phyloP scores from a whole-genome alignment of 2,329 filamentous ascomycete species.

The Hyphodiscus sp. region DNA sequence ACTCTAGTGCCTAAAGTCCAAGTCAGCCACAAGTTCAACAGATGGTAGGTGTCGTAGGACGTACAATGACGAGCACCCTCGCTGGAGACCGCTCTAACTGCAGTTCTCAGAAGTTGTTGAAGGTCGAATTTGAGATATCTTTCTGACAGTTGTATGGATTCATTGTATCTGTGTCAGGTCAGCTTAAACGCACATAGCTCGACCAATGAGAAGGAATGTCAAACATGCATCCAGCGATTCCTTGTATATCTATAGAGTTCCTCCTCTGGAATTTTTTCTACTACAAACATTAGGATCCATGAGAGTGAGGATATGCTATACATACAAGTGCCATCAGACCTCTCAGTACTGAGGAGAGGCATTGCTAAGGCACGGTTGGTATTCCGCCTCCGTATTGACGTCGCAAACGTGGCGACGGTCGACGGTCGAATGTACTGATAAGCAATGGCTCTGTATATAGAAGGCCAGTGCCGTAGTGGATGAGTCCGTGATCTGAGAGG shows the following conservation, averaged over 20 bases:
- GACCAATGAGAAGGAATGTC: not conserved
- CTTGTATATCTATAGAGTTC: slow-evolving; percentile 26
- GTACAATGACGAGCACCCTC: slow-evolving; percentile 7
- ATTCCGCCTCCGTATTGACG: too few species aligned
- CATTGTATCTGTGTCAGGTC: slow-evolving; percentile 1
- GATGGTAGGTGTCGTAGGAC: not conserved
- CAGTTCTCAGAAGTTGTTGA: slow-evolving; percentile 2
- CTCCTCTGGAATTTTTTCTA: slow-evolving; percentile 15
- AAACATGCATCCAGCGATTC: slow-evolving; percentile 25
- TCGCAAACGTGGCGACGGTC: too few species aligned
- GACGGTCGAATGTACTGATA: too few species aligned
- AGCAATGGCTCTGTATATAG: too few species aligned
- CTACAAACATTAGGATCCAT: slow-evolving; percentile 8
- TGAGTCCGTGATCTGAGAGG: too few species aligned
- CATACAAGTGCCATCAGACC: too few species aligned
- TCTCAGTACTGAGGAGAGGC: slow-evolving; percentile 14
- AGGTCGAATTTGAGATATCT: slow-evolving; percentile 12
- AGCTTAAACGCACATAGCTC: not conserved
- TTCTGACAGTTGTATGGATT: slow-evolving; percentile 1
- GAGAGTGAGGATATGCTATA: too few species aligned
- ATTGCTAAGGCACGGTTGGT: too few species aligned
- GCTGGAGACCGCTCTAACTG: slow-evolving; percentile 2
- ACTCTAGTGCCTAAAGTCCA: slow-evolving; percentile 4
- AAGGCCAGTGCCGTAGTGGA: too few species aligned
- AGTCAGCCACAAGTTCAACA: slow-evolving; percentile 2